A percentile compares a stretch with the other conserved stretches of the same genome.
phyloP scores from a whole-genome alignment of 306 rosid genomes.

The Lotus japonicus region DNA sequence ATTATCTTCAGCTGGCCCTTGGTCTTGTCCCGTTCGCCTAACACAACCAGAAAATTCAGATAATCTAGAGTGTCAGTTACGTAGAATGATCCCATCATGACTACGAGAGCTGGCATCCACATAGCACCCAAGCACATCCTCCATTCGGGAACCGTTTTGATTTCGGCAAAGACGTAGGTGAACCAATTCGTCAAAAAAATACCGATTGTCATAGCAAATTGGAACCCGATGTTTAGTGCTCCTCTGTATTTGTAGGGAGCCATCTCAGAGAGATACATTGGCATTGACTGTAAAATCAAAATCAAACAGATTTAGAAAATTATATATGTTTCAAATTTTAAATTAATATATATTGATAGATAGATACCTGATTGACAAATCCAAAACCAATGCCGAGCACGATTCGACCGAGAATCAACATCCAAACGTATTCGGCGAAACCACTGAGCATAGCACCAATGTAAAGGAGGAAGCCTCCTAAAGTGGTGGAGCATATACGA shows the following conservation, averaged over 20 bases:
- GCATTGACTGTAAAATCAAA: constrained; percentile 56
- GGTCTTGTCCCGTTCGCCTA: no score
- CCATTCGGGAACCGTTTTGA: constrained; percentile 91
- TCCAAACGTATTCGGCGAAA: no score
- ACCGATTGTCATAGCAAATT: constrained; percentile 64
- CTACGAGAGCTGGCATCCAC: constrained; percentile 63
- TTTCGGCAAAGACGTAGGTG: constrained; percentile 74
- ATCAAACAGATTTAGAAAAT: no score
- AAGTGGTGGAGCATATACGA: no score
- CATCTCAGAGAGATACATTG: constrained; percentile 82
- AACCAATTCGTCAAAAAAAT: constrained; percentile 61
- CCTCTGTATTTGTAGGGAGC: constrained; percentile 82
- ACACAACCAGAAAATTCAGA: no score
- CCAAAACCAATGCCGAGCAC: no score
- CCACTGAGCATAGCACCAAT: no score
- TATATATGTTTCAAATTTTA: no score
- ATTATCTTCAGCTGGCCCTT: constrained; percentile 33
- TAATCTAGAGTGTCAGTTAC: no score
- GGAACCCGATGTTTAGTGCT: constrained; percentile 73
- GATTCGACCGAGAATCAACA: no score
- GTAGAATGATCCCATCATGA: constrained; percentile 58
- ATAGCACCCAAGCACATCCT: constrained; percentile 80
- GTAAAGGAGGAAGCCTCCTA: no score
- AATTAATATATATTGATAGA: background rate
- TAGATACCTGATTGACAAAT: no score